Percentiles rank a stretch among this genome's conserved stretches.
phyloP scores from a whole-genome alignment of 164 flowering plant species.

The Vitis rupestris region DNA sequence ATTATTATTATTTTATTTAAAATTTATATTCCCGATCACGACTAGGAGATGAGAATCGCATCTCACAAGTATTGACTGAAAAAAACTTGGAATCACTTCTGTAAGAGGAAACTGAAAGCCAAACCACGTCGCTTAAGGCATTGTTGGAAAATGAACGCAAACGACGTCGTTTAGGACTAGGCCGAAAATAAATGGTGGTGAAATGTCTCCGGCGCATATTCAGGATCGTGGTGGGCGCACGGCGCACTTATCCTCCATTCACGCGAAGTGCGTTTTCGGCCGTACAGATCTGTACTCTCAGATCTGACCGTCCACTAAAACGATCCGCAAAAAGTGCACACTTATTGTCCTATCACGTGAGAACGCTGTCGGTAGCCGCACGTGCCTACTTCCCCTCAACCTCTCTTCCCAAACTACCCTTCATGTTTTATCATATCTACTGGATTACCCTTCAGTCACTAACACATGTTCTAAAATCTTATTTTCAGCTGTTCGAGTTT shows the following conservation, averaged over 20 bases:
- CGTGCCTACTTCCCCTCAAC: background rate
- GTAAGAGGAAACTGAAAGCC: no score
- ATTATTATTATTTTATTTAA: no score
- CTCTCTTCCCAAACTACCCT: constrained; percentile 7
- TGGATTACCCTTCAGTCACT: background rate
- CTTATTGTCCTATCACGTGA: constrained; percentile 16
- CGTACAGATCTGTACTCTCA: constrained; percentile 17
- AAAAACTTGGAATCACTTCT: no score
- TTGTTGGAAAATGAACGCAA: background rate
- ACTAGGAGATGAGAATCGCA: no score
- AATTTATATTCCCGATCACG: no score
- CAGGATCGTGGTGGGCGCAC: constrained; percentile 10
- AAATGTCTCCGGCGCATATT: constrained; percentile 12
- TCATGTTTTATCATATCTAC: background rate
- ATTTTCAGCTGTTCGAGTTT: constrained; percentile 74
- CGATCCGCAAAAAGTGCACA: background rate
- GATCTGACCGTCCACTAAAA: constrained; percentile 22
- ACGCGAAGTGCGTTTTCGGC: constrained; percentile 5
- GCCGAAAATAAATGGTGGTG: background rate
- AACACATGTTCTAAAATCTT: background rate
- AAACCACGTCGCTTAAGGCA: no score
- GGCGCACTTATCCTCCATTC: constrained; percentile 5
- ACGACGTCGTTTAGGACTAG: constrained; percentile 2
- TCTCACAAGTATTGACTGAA: no score
- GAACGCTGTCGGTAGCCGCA: constrained; percentile 18